Evolutionary conservation across 331 rosid species (phyloP), one percentile per base, ranked within the genome.

Genomic region (Dryas integrifolia): DNA sequence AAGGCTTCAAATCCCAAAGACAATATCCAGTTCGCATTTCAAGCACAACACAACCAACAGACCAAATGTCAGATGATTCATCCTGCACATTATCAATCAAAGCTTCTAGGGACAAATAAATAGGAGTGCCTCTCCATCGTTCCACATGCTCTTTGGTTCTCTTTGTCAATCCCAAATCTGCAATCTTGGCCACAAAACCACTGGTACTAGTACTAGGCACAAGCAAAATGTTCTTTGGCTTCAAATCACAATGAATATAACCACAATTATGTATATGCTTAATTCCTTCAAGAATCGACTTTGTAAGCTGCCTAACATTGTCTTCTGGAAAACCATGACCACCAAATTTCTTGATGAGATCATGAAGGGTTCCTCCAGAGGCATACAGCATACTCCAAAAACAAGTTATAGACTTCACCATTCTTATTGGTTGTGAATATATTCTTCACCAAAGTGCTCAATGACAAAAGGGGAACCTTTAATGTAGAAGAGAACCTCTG

Each of bases 351-450:
- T 39, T 7, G 18, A 78, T 58, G 30, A 55, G 5, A 13, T 67
- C 83, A 0, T 51, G 18, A 9, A 82, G 58, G 18, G 74, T 74
- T 2, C 80, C 80, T 0, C 75, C 77, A 0, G 58, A 16, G 0
- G 86, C 86, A 52, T 69, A 82, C 53, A 0, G 86, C 86, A 52
- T 69, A 82, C 53, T 82, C 86, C 0, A 78, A 40, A 3, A 69
- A 16, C 35, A 82, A 8, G 50, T 78, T 82, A 12, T 80, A 75
- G 4, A 75, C 8, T 5, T 26, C 9, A 4, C 72, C 78, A 9
- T 48, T 58, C 9, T 76, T 68, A 7, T 6, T 30, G 10, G 26
- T 5, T 13, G 70, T 69, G 7, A 11, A 48, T 18, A 18, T 18
- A 18, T 0, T 16, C 4, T 0, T 65, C 47, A 1, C 80, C 77